Percentiles rank a stretch among this genome's conserved stretches.
phyloP scores from a whole-genome alignment of 306 rosid genomes.

The Castanopsis chinensis region DNA sequence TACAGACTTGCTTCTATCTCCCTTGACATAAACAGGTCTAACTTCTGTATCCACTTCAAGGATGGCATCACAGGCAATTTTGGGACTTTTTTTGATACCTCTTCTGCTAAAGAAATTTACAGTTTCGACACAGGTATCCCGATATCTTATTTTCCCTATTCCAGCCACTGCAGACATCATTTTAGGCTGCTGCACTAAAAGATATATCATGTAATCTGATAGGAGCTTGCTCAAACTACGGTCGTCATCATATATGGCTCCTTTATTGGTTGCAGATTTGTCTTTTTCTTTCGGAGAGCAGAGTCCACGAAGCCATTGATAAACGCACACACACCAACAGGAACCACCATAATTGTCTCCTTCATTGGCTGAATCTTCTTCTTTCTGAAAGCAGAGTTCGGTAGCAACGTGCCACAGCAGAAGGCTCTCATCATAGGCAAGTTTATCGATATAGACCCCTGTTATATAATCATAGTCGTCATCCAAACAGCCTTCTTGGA shows the following conservation, averaged over 20 bases:
- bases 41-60: background rate
- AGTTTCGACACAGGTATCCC: conserved; percentile 19
- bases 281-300: too few species aligned
- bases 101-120: background rate
- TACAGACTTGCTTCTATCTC: conserved; percentile 13
- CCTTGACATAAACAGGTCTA: background rate
- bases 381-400: background rate
- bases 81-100: rapidly evolving
- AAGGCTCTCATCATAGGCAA: background rate
- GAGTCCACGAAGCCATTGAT: too few species aligned
- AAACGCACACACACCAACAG: too few species aligned
- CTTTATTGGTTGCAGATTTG: too few species aligned
- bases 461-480: rapidly evolving
- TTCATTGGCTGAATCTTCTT: rapidly evolving
- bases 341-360: too few species aligned
- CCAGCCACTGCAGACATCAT: background rate
- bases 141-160: background rate
- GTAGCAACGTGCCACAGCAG: conserved; percentile 23
- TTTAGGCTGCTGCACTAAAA: background rate
- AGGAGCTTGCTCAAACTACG: too few species aligned
- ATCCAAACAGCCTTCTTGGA: background rate
- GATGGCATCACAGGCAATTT: background rate
- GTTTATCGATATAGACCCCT: background rate
- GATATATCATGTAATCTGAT: conserved; percentile 14
- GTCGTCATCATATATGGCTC: too few species aligned